Base-by-base conservation (phyloP, 2,329 filamentous ascomycete genomes). In the Allantophomopsis lycopodina region DNA sequence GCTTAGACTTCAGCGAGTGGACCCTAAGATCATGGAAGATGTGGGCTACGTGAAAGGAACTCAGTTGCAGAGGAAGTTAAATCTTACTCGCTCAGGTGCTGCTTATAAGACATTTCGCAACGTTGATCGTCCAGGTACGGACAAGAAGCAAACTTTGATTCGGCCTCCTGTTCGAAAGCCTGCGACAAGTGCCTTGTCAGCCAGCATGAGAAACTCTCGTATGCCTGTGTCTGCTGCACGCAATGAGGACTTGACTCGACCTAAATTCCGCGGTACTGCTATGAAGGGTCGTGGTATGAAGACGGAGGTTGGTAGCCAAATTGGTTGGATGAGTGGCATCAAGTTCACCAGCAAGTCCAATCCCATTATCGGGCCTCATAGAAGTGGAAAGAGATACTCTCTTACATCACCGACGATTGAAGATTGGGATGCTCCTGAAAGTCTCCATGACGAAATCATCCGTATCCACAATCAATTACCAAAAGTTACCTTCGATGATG, bases 101-200 rank as follows among this genome's bases (percentile, higher is more conserved):
- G 64, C 71, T 2, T 95, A 95, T 63, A 84, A 82, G 56, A 89
- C 84, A 0, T 95, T 89, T 52, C 77, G 84, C 35, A 77, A 86
- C 32, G 68, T 82, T 15, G 79, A 82, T 40, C 73, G 74, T 41
- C 64, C 63, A 36, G 57, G 66, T 32, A 66, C 68, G 17, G 76
- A 81, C 42, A 74, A 74, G 44, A 70, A 70, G 48, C 61, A 61
- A 32, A 66, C 71, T 2, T 79, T 73, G 1, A 79, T 79, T 68
- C 79, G 70, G 44, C 73, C 76, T 44, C 64, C 70, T 34, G 60
- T 7, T 50, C 55, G 8, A 53, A 55, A 39, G 45, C 30, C 39
- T 32, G 30, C 38, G 13, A 40, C 30, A 6, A 56, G 50, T 45
- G 46, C 50, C 13, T 44, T 57, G 32, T 52, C 46, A 41, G 44